Evolutionary conservation across 768 basidiomycete species (phyloP).

Genomic region (Boletus rufocinnamomeus): DNA sequence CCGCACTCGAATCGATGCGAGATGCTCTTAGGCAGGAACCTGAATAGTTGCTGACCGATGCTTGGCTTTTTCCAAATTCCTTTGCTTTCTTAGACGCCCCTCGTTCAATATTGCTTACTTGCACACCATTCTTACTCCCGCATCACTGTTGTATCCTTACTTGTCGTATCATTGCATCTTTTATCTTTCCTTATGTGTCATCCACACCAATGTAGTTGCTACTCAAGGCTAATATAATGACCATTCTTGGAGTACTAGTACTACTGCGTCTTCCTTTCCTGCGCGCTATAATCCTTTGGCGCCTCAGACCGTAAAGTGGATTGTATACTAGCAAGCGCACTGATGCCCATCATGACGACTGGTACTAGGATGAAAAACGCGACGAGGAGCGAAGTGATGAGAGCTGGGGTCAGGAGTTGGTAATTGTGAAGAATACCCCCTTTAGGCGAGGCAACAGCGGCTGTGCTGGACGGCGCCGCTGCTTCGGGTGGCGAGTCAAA

Average conservation of each 20-base stretch:
- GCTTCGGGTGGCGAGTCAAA: conserved; percentile 32
- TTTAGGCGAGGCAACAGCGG: conserved; percentile 33
- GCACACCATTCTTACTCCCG: conserved; percentile 11
- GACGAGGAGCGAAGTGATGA: conserved; percentile 67
- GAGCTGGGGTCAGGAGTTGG: conserved; percentile 74
- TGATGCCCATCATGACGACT: conserved; percentile 61
- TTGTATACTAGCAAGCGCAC: conserved; percentile 72
- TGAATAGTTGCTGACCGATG: conserved; percentile 17
- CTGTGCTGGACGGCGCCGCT: conserved; percentile 33
- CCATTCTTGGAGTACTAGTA: conserved; percentile 28
- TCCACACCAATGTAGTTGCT: conserved; percentile 19
- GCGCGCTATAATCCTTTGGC: conserved; percentile 65
- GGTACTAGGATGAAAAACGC: conserved; percentile 69
- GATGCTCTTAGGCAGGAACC: conserved; percentile 37
- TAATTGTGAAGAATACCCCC: conserved; percentile 72
- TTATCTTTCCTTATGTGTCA: conserved; percentile 26
- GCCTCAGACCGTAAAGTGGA: conserved; percentile 62
- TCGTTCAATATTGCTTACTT: conserved; percentile 13
- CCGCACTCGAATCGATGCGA: conserved; percentile 66
- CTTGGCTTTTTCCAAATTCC: not conserved
- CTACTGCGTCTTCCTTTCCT: conserved; percentile 79
- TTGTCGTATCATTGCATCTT: conserved; percentile 26
- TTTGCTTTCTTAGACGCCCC: conserved; percentile 17
- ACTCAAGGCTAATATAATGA: conserved; percentile 20
- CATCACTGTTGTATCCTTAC: conserved; percentile 35